phyloP scores from a whole-genome alignment of 805 yeast genomes.

The Myxozyma neotropica region DNA sequence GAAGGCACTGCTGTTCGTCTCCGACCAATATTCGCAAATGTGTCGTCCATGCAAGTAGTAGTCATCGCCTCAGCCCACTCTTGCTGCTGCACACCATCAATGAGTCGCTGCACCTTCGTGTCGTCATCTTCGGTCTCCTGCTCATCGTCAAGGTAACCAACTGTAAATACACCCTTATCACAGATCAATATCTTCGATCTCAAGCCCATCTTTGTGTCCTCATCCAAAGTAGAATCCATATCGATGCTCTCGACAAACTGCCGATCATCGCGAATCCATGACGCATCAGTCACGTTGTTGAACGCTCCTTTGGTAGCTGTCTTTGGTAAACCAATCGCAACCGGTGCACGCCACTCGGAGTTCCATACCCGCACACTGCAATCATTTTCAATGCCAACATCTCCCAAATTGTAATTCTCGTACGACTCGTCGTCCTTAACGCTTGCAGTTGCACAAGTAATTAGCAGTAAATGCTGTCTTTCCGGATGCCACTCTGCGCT shows the following conservation, averaged over 20 bases:
- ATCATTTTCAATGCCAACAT: conserved; percentile 17
- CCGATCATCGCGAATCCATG: conserved; percentile 19
- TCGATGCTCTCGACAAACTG: not conserved
- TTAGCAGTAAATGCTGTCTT: conserved; percentile 16
- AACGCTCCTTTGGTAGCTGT: not conserved
- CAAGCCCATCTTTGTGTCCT: not conserved
- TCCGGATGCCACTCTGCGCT: conserved; percentile 30
- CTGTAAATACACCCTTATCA: conserved; percentile 14
- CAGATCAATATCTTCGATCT: conserved; percentile 12
- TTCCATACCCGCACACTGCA: conserved; percentile 29
- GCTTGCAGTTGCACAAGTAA: conserved; percentile 11
- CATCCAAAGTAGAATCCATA: conserved; percentile 4
- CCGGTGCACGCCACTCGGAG: conserved; percentile 26
- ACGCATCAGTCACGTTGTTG: conserved; percentile 7
- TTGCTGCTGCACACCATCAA: conserved; percentile 34
- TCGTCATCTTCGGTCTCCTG: conserved; percentile 33
- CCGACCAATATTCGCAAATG: conserved; percentile 17
- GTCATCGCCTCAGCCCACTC: conserved; percentile 30
- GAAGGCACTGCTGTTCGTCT: not conserved
- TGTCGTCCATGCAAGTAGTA: conserved; percentile 22
- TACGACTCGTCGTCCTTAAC: conserved; percentile 13
- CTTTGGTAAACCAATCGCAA: conserved; percentile 17
- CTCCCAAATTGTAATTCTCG: conserved; percentile 23
- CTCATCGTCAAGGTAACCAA: conserved; percentile 29
- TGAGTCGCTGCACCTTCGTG: conserved; percentile 28